Conservation (phyloP, 192 early-diverging fungal species). For the Coemansia asiatica region DNA sequence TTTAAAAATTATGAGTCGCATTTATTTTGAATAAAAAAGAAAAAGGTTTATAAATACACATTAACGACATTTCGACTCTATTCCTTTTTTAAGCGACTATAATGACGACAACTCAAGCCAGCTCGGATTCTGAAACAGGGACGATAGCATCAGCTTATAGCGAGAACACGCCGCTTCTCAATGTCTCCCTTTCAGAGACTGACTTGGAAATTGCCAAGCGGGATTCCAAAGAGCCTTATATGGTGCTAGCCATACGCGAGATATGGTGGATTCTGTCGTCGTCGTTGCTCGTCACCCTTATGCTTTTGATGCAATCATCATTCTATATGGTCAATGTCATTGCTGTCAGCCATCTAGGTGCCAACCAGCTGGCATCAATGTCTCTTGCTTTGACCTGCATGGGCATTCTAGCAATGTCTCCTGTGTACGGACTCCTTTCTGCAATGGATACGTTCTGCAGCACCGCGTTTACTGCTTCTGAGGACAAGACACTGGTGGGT, state of each 20-base stretch:
- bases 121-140: not conserved
- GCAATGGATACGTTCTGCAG: constrained; percentile 27
- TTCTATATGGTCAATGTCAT: constrained; percentile 60
- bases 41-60: not conserved
- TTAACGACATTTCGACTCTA: not conserved
- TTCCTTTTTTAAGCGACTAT: not conserved
- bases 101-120: not conserved
- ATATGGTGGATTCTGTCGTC: constrained; percentile 6
- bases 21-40: not conserved
- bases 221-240: not conserved
- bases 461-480: constrained; percentile 57
- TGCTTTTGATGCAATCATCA: constrained; percentile 60
- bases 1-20: too few species aligned
- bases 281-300: constrained; percentile 48
- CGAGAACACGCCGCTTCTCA: constrained; percentile 4
- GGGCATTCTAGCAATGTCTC: constrained; percentile 33
- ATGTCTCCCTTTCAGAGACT: not conserved
- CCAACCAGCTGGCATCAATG: constrained; percentile 58
- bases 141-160: not conserved
- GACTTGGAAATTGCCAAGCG: not conserved
- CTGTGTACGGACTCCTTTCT: constrained; percentile 63
- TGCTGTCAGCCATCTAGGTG: constrained; percentile 57
- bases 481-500: constrained; percentile 37
- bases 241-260: not conserved
- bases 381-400: constrained; percentile 64